A percentile compares a stretch with the other conserved stretches of the same genome.
phyloP scores from a whole-genome alignment of 2,329 filamentous ascomycete genomes.

The Monosporascus sp. region DNA sequence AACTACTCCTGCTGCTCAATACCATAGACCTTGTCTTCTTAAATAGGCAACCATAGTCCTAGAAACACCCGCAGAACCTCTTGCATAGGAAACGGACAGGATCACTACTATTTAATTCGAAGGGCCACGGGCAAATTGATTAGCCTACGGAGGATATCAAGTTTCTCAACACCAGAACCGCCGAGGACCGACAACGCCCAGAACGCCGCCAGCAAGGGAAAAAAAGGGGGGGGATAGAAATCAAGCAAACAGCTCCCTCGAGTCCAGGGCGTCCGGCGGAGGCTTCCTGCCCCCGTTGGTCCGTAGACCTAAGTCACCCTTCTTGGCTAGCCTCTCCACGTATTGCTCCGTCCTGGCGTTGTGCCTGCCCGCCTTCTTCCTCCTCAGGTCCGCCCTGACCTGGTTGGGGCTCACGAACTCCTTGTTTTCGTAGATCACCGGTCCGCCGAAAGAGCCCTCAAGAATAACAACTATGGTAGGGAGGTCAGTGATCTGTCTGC shows the following conservation, averaged over 20 bases:
- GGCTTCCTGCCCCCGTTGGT: constrained; percentile 58
- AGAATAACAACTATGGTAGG: constrained; percentile 60
- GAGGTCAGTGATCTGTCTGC: neutral
- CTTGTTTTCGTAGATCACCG: constrained; percentile 97
- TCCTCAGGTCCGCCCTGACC: constrained; percentile 74
- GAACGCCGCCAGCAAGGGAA: no score
- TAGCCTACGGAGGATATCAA: neutral
- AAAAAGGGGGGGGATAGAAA: neutral
- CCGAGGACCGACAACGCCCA: no score
- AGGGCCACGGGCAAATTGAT: no score
- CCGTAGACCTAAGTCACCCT: constrained; percentile 69
- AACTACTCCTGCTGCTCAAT: no score
- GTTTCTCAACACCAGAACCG: no score
- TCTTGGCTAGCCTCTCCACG: constrained; percentile 68
- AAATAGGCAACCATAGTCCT: no score
- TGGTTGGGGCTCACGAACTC: constrained; percentile 97
- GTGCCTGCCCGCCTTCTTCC: constrained; percentile 72
- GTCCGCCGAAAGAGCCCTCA: constrained; percentile 90
- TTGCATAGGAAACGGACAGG: no score
- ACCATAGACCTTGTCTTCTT: no score
- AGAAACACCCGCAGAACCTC: no score
- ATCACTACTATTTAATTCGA: no score
- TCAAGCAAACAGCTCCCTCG: constrained; percentile 70
- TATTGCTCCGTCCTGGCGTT: constrained; percentile 69
- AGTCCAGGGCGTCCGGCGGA: constrained; percentile 68